Base-by-base conservation (phyloP, 176 grass and related monocot genomes). In the Eragrostis curvula region DNA sequence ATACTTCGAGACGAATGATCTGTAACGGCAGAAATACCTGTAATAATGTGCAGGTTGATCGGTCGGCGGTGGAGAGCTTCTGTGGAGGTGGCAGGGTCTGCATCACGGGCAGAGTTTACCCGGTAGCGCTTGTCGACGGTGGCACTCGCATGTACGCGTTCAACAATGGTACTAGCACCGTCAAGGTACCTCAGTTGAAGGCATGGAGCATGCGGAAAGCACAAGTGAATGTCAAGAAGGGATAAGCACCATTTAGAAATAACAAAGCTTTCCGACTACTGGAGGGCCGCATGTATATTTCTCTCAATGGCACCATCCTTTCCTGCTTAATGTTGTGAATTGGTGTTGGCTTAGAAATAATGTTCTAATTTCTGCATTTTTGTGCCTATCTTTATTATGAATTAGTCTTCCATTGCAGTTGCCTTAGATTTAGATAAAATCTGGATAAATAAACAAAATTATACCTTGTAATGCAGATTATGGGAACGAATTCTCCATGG, bases 61-160 rank as follows among this genome's bases (percentile, higher is more conserved):
- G 79, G n/a, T 97, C 92, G 14, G 95, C 89, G 0, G 80, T 97
- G 50, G 95, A 97, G 81, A 97, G 85, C 78, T 97, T 97, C 13
- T 88, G 90, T 40, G 92, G 88, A 4, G 66, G 86, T 11, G 95
- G 92, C 15, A 85, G 90, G 78, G 69, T 74, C 30, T 97, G 92
- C 77, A 94, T 97, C 79, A 91, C 85, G 14, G 87, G 83, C 43
- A 90, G 95, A n/a, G 90, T 92, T 61, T 97, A 97, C 11, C 96
- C 90, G 0, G 20, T 64, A 29, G 68, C 29, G 5, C 39, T 93
- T 27, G n/a, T 73, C 13, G 71, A 81, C 0, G 25, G 66, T 0
- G 42, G 29, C 12, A 66, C 76, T 66, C 87, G 69, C 63, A 87
- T 98, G 62, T 88, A 98, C 16, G 84, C 66, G 12, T 93, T 98